Percentiles rank a stretch among this genome's conserved stretches.
These are phyloP conservation scores for Tetracladium maxilliforme DNA, from an alignment of 2,329 filamentous ascomycete genomes.

Conservation along the genomic window DNA sequence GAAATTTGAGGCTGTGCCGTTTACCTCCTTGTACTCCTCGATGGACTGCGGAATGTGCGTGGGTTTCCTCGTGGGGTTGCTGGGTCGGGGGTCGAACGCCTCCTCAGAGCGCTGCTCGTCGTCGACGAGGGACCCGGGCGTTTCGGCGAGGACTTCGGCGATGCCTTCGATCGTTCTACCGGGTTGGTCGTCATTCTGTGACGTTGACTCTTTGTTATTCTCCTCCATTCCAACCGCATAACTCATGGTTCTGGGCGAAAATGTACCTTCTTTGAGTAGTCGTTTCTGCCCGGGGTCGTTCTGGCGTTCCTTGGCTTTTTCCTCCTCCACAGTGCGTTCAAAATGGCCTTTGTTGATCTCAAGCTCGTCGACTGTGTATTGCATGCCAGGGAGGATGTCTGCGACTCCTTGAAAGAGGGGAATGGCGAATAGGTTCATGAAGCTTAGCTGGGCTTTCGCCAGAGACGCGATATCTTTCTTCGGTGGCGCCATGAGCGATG, in stretches of 20 bases:
- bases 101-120: constrained; percentile 10
- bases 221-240: constrained; percentile 15
- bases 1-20: constrained; percentile 27
- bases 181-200: too few relatives aligned
- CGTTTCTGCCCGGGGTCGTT: constrained; percentile 22
- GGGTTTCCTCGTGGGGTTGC: constrained; percentile 13
- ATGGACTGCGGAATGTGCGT: too few relatives aligned
- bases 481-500: constrained; percentile 73
- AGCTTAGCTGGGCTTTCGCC: constrained; percentile 74
- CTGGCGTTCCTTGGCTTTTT: constrained; percentile 17
- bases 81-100: constrained; percentile 11
- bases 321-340: constrained; percentile 48
- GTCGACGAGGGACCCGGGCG: constrained; percentile 7
- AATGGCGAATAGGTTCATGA: constrained; percentile 92
- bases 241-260: constrained; percentile 29
- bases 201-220: too few relatives aligned
- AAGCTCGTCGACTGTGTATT: constrained; percentile 73
- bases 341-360: constrained; percentile 63
- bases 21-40: constrained; percentile 23
- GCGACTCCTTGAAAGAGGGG: constrained; percentile 82
- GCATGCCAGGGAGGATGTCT: constrained; percentile 72
- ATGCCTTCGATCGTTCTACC: constrained; percentile 12
- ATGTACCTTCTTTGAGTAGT: constrained; percentile 22
- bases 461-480: constrained; percentile 73
- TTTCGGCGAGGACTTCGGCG: constrained; percentile 9